Percentiles rank a stretch among this genome's conserved stretches.
phyloP scores from a whole-genome alignment of 2,329 filamentous ascomycete genomes.

The Aspergillus quadricinctus region DNA sequence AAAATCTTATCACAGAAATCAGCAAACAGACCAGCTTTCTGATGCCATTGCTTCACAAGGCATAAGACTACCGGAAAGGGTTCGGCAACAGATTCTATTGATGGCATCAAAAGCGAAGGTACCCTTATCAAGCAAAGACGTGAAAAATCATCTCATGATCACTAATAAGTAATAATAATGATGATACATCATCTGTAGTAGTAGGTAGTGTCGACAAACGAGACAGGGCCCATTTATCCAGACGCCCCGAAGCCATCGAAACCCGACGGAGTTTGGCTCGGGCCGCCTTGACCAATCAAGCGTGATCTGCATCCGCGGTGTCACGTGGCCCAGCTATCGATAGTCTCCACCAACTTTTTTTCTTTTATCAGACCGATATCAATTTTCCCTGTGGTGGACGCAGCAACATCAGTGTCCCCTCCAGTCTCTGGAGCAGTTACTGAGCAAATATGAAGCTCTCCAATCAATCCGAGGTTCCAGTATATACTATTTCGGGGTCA shows the following conservation, averaged over 20 bases:
- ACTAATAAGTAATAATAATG: neutral
- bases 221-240: conserved; percentile 7
- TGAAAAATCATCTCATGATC: neutral
- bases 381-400: neutral
- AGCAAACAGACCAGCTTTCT: conserved; percentile 16
- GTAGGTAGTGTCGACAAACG: conserved; percentile 1
- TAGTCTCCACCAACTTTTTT: conserved; percentile 19
- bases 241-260: conserved; percentile 11
- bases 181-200: neutral
- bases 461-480: conserved; percentile 73
- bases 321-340: conserved; percentile 33
- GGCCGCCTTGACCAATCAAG: conserved; percentile 30
- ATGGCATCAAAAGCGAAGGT: neutral
- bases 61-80: conserved; percentile 1
- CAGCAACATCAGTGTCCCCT: conserved; percentile 5
- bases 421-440: conserved; percentile 7
- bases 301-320: conserved; percentile 8
- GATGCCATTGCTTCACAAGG: conserved; percentile 14
- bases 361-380: conserved; percentile 15
- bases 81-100: neutral
- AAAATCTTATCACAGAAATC: conserved; percentile 16
- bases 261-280: conserved; percentile 31
- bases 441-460: conserved; percentile 44
- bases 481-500: conserved; percentile 92
- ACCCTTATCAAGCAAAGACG: neutral